Conservation (phyloP, 768 basidiomycete genomes). For the Leccinum barrowsii region DNA sequence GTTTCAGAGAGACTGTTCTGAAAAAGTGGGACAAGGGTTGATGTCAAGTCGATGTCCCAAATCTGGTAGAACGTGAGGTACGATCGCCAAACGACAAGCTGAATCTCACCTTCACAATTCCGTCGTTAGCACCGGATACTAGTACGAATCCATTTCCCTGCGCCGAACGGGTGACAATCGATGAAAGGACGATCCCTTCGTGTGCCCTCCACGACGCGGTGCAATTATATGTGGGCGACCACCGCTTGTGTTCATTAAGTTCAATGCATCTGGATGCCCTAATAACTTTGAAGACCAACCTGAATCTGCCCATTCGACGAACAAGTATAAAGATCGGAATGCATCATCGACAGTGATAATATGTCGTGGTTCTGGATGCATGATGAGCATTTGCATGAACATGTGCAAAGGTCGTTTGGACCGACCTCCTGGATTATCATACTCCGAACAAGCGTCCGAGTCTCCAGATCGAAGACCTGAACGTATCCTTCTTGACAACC, state of each 20-base stretch:
- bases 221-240: constrained; percentile 82
- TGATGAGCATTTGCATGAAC: neutral
- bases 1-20: constrained; percentile 3
- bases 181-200: constrained; percentile 78
- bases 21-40: neutral
- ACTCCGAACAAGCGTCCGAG: constrained; percentile 79
- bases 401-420: neutral
- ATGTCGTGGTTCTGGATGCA: constrained; percentile 66
- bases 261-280: neutral
- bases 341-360: constrained; percentile 71
- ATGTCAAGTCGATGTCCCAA: constrained; percentile 47
- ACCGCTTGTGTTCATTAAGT: constrained; percentile 46
- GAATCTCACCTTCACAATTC: constrained; percentile 68
- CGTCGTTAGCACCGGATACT: constrained; percentile 84
- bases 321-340: constrained; percentile 62
- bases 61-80: constrained; percentile 34
- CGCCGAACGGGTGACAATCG: constrained; percentile 47
- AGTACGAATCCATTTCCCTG: constrained; percentile 32
- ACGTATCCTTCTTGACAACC: constrained; percentile 95
- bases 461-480: constrained; percentile 87
- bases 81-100: neutral
- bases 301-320: constrained; percentile 68
- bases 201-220: constrained; percentile 83
- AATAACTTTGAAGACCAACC: constrained; percentile 34
- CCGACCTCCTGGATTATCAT: constrained; percentile 81